These are phyloP conservation scores for Myriosclerotinia scirpicola DNA, from an alignment of 2,329 filamentous ascomycete species.

Conservation along the genomic window DNA sequence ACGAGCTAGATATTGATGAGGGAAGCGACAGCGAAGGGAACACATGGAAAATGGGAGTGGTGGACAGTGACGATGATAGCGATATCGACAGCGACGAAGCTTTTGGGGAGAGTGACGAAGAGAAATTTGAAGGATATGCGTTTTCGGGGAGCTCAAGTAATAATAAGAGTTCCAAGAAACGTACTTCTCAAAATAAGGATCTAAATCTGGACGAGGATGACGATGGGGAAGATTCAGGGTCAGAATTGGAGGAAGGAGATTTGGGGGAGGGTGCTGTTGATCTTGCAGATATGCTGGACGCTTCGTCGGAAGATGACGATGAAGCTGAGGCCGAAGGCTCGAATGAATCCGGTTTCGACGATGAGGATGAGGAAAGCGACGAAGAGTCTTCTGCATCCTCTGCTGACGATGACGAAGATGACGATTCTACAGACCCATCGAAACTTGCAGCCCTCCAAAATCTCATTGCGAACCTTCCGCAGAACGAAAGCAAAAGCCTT, in stretches of 20 bases:
- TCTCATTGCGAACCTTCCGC: slow-evolving; percentile 65
- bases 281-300: slow-evolving; percentile 32
- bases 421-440: slow-evolving; percentile 45
- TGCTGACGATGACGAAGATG: slow-evolving; percentile 46
- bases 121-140: slow-evolving; percentile 65
- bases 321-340: slow-evolving; percentile 24
- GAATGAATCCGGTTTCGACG: slow-evolving; percentile 47
- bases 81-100: slow-evolving; percentile 72
- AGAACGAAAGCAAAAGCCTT: slow-evolving; percentile 35
- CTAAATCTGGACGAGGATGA: slow-evolving; percentile 53
- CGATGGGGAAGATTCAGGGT: slow-evolving; percentile 42
- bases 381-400: slow-evolving; percentile 54
- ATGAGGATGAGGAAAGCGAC: slow-evolving; percentile 52
- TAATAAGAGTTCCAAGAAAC: slow-evolving; percentile 53
- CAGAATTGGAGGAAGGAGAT: slow-evolving; percentile 68
- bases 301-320: slow-evolving; percentile 73
- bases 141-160: slow-evolving; percentile 55
- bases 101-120: slow-evolving; percentile 70
- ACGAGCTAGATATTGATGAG: slow-evolving; percentile 52
- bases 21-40: slow-evolving; percentile 70
- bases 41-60: slow-evolving; percentile 65
- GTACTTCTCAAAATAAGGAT: slow-evolving; percentile 46
- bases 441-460: slow-evolving; percentile 65
- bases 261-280: slow-evolving; percentile 46
- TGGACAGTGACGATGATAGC: slow-evolving; percentile 65